Evolutionary conservation across 2,329 filamentous ascomycete genomes (phyloP).

Genomic region (Pseudogymnoascus sp.): DNA sequence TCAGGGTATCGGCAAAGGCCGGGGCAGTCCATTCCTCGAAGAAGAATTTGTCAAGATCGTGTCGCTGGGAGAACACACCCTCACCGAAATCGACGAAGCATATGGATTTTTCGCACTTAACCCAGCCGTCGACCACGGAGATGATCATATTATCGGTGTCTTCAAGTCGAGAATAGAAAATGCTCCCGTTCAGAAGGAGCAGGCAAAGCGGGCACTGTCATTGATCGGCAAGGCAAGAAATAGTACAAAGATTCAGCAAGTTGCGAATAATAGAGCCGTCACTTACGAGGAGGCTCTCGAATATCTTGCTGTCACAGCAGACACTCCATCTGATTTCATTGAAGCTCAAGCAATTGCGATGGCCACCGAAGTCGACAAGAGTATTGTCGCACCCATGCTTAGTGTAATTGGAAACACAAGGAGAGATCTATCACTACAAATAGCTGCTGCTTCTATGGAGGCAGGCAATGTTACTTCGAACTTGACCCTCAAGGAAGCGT

Average conservation of each 20-base stretch:
- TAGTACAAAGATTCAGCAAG: conserved; percentile 49
- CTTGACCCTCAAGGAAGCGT: conserved; percentile 25
- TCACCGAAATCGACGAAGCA: conserved; percentile 47
- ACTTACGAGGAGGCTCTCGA: conserved; percentile 55
- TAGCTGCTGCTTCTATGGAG: conserved; percentile 23
- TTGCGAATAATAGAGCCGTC: conserved; percentile 47
- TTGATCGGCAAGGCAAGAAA: conserved; percentile 50
- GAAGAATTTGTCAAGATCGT: conserved; percentile 48
- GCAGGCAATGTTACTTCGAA: conserved; percentile 17
- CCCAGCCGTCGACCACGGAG: conserved; percentile 36
- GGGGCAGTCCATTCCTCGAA: conserved; percentile 44
- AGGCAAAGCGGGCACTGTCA: conserved; percentile 46
- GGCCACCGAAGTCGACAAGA: conserved; percentile 24
- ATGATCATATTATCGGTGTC: conserved; percentile 52
- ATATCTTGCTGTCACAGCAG: conserved; percentile 42
- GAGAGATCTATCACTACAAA: conserved; percentile 19
- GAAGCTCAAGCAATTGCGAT: conserved; percentile 25
- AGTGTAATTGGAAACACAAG: conserved; percentile 20
- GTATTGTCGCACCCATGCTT: conserved; percentile 23
- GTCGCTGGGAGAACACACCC: conserved; percentile 48
- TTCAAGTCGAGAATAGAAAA: conserved; percentile 52
- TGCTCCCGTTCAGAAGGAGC: conserved; percentile 43
- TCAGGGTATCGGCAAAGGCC: conserved; percentile 45
- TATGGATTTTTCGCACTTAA: conserved; percentile 51
- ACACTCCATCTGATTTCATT: conserved; percentile 26